phyloP scores from a whole-genome alignment of 2,329 filamentous ascomycete genomes.

The Tolypocladium endophyticum region DNA sequence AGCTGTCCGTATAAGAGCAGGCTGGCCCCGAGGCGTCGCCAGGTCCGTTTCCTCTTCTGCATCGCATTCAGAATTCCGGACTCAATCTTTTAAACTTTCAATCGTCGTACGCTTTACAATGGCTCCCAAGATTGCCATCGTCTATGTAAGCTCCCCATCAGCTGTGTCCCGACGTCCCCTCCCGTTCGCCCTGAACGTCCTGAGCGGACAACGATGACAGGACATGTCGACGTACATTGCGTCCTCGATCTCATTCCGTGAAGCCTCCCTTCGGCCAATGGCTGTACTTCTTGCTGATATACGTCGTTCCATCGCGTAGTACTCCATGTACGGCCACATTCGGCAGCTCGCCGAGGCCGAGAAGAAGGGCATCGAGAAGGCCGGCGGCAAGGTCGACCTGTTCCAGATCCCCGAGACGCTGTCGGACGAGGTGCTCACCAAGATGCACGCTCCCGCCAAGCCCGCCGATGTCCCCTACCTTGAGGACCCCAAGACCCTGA shows the following conservation, averaged over 20 bases:
- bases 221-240: background rate
- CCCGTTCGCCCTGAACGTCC: background rate
- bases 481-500: constrained; percentile 46
- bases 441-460: constrained; percentile 87
- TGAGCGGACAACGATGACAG: background rate
- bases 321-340: constrained; percentile 93
- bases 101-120: constrained; percentile 33
- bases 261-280: background rate
- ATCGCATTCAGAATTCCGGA: background rate
- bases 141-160: constrained; percentile 54
- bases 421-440: constrained; percentile 65
- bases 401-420: constrained; percentile 91
- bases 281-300: background rate
- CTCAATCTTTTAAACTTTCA: background rate
- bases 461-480: constrained; percentile 54
- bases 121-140: constrained; percentile 86
- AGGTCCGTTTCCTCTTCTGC: background rate
- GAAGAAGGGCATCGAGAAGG: constrained; percentile 79
- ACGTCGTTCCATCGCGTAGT: constrained; percentile 37
- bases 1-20: background rate
- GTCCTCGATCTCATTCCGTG: background rate
- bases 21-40: background rate
- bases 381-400: constrained; percentile 71
- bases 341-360: constrained; percentile 76
- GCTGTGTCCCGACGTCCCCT: background rate